Evolutionary conservation across 164 flowering plant species (phyloP), one percentile per base, ranked within the genome.

Genomic region (Macadamia integrifolia): DNA sequence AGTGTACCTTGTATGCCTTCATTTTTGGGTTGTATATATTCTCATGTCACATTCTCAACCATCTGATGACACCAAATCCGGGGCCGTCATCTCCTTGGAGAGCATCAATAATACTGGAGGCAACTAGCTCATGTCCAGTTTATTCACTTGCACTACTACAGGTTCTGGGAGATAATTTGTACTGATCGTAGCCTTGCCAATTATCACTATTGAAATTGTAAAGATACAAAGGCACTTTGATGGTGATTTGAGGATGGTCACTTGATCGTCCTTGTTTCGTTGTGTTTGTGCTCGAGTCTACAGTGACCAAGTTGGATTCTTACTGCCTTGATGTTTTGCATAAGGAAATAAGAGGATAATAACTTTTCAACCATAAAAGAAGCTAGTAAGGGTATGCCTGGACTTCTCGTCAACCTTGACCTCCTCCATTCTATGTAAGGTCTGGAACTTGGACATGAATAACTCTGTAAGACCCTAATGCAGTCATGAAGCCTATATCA

Each of bases 11-110:
- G 80, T 86, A 15, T 87, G 88, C 83, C 93, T 93, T 67, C 98
- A 93, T 74, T 66, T 88, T 12, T 91, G 98, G 98, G 97, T 88
- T 60, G 59, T 85, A 58, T 93, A 93, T 62, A 93, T 91, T 69
- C 80, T 93, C 12, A 70, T 69, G 74, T 87, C 96, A 17, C 86
- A 85, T 67, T 82, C 96, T 28, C 80, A 76, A 23, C 71, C 79
- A 13, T 75, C 90, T 13, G 77, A 76, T 62, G 84, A 82, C 40
- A 50, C 55, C 32, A 76, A 70, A 61, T 84, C 97, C 15, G 97
- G 97, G 71, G 97, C 97, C 11, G 82, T 87, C 30, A 17, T 91
- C 70, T 91, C 96, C 60, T 77, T 90, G 79, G 88, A 84, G 74
- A 90, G 80, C 74, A 87, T 93, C 65, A 90, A 88, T 64, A 88